These are phyloP conservation scores for Kluyveromyces aestuarii DNA, from an alignment of 805 yeast species.

Conservation along the genomic window DNA sequence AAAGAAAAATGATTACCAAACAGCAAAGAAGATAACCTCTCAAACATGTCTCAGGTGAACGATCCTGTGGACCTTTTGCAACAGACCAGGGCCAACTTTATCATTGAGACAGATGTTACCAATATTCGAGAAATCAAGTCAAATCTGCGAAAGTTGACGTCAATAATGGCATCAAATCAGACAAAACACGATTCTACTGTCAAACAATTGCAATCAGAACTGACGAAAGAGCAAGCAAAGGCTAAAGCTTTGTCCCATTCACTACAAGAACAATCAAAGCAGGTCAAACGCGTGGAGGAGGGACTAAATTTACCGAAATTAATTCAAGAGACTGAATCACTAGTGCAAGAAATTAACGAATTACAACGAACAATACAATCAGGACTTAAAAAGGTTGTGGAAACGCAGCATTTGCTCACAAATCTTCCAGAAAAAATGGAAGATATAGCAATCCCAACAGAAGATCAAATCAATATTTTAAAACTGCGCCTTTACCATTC, in stretches of 20 bases:
- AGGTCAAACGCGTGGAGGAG: constrained; percentile 18
- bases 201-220: constrained; percentile 7
- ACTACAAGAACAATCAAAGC: constrained; percentile 4
- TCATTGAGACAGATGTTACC: constrained; percentile 19
- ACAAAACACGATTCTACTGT: constrained; percentile 5
- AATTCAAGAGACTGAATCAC: constrained; percentile 12
- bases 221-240: constrained; percentile 10
- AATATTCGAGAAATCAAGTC: constrained; percentile 4
- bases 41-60: constrained; percentile 6
- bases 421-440: not conserved
- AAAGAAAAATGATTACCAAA: not conserved
- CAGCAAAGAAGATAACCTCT: not conserved
- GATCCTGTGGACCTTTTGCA: constrained; percentile 17
- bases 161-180: constrained; percentile 6
- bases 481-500: constrained; percentile 52
- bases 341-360: constrained; percentile 2
- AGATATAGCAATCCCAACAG: not conserved
- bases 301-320: constrained; percentile 4
- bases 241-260: constrained; percentile 10
- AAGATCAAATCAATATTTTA: constrained; percentile 29
- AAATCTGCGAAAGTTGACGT: constrained; percentile 6
- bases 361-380: not conserved
- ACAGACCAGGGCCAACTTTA: constrained; percentile 19
- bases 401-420: not conserved
- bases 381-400: constrained; percentile 1